Base-by-base conservation (phyloP, 306 rosid species). In the Inga oerstediana region DNA sequence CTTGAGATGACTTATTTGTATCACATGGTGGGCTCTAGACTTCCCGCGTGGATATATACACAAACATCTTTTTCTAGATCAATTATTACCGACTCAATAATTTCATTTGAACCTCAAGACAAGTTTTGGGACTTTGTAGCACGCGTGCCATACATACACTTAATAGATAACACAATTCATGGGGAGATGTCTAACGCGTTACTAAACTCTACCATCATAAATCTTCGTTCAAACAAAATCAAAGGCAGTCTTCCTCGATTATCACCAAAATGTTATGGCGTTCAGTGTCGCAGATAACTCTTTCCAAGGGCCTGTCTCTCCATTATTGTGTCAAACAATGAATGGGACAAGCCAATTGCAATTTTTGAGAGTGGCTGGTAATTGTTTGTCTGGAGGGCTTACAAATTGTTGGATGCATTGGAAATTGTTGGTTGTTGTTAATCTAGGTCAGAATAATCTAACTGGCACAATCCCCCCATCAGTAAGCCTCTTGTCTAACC, bases 21-120 rank as follows among this genome's bases (percentile, higher is more conserved):
- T 5, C 8, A 15, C 52, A 19, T 56, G 64, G 7, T 52, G 30
- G 80, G 86, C 34, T 67, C 86, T 5, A 59, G 44, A 10, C 56
- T 81, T 62, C 90, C 86, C 12, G 15, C 1, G 0, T 87, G 86
- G 88, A 73, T 87, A 43, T 24, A 79, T 49, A 68, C 80, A 73
- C 82, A 86, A 6, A 32, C 24, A 41, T 64, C 71, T 32, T 2
- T 32, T 79, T 16, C 34, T 0, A 0, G 6, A 30, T n/a, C 72
- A 1, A 16, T 10, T 0, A 81, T 71, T 10, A 0, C 0, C 1
- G 10, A 72, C 79, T 86, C 86, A 22, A 43, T 1, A 15, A 30
- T 78, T 66, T 48, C 83, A 12, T 78, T 45, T 32, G 75, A 77
- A 43, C 69, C 84, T 27, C 85, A 75, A 1, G 39, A 67, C 17